Percentiles rank a stretch among this genome's conserved stretches.
Conservation (phyloP, 805 yeast genomes). For the Scheffersomyces coipomensis region DNA sequence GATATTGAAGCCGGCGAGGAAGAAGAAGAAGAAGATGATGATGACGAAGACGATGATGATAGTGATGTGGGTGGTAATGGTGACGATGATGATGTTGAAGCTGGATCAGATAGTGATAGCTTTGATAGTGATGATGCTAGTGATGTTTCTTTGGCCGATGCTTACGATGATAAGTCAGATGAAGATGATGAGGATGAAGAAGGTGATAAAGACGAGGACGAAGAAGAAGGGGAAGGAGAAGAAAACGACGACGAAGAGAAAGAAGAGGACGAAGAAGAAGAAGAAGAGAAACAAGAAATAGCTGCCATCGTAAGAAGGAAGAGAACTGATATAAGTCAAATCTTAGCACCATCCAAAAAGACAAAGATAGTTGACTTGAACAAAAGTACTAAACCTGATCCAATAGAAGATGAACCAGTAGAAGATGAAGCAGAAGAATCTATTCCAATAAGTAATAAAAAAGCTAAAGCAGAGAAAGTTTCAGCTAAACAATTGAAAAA, state of each 20-base stretch:
- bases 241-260: slow-evolving; percentile 12
- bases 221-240: slow-evolving; percentile 12
- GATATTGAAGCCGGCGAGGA: slow-evolving; percentile 12
- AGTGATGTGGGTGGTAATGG: slow-evolving; percentile 10
- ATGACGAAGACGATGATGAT: slow-evolving; percentile 20
- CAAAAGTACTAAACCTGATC: slow-evolving; percentile 12
- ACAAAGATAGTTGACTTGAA: slow-evolving; percentile 16
- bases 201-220: slow-evolving; percentile 5
- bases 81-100: slow-evolving; percentile 21
- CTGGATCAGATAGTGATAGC: slow-evolving; percentile 20
- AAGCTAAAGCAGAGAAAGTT: slow-evolving; percentile 26
- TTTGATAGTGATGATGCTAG: slow-evolving; percentile 6
- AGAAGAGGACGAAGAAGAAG: slow-evolving; percentile 5
- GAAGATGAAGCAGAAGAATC: slow-evolving; percentile 11
- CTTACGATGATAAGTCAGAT: slow-evolving; percentile 9
- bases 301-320: slow-evolving; percentile 1
- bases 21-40: slow-evolving; percentile 22
- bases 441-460: slow-evolving; percentile 24
- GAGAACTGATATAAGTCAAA: slow-evolving; percentile 5
- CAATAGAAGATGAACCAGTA: slow-evolving; percentile 9
- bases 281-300: neutral
- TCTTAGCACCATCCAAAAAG: slow-evolving; percentile 13
- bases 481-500: slow-evolving; percentile 47
- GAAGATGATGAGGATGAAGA: slow-evolving; percentile 9
- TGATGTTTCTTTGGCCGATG: slow-evolving; percentile 4